These are phyloP conservation scores for slime mould (Dictyostelium discoideum) DNA, from an alignment of 78 protist genomes.

Conservation along the genomic window DNA sequence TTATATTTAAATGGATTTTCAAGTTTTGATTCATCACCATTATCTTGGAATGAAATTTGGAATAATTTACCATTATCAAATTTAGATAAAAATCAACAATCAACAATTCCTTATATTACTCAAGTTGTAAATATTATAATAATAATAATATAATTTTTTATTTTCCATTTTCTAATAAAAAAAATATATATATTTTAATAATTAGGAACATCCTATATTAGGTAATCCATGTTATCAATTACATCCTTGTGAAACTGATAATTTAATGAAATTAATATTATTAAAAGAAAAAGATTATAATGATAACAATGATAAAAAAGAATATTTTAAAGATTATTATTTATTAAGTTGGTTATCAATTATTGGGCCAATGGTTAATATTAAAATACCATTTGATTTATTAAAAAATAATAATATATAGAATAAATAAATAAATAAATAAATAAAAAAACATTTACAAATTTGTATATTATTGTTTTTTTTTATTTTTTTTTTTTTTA, in stretches of 20 bases:
- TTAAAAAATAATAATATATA: background rate
- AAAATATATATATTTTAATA: no score
- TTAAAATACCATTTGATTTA: constrained; percentile 39
- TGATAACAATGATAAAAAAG: background rate
- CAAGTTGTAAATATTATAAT: constrained; percentile 33
- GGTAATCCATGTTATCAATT: constrained; percentile 73
- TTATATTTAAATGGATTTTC: constrained; percentile 35
- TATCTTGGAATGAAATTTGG: constrained; percentile 37
- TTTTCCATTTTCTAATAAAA: background rate
- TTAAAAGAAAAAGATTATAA: background rate
- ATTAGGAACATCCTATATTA: constrained; percentile 61
- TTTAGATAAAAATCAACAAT: background rate
- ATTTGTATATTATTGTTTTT: background rate
- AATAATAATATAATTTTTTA: no score
- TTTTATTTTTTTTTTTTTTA: background rate
- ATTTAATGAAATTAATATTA: constrained; percentile 59
- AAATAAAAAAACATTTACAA: background rate
- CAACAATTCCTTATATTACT: constrained; percentile 40
- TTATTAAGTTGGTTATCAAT: constrained; percentile 70
- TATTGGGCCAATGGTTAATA: constrained; percentile 44
- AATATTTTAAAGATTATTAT: constrained; percentile 5
- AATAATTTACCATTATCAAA: constrained; percentile 22
- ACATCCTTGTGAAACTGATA: constrained; percentile 72
- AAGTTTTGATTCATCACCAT: background rate
- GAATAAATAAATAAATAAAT: no score